phyloP scores from a whole-genome alignment of 305 asterid genomes.

The Fraxinus xanthoxyloides region DNA sequence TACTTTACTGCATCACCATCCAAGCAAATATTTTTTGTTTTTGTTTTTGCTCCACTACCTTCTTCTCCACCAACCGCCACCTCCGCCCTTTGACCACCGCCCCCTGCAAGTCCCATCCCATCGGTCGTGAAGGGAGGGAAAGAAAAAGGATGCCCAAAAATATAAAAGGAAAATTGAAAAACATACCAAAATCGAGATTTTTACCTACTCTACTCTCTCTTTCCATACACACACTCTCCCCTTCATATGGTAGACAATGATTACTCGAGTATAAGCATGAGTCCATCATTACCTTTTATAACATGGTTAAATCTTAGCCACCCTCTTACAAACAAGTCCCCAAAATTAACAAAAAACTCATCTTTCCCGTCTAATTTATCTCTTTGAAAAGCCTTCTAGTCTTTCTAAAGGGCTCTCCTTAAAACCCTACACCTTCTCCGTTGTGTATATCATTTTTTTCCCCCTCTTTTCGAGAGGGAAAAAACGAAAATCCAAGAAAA shows the following conservation, averaged over 20 bases:
- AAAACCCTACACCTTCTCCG: slow-evolving; percentile 22
- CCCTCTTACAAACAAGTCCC: slow-evolving; percentile 38
- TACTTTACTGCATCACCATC: neutral
- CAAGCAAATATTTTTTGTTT: neutral
- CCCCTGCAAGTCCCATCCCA: slow-evolving; percentile 23
- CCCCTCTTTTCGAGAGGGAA: slow-evolving; percentile 18
- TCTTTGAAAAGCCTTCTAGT: slow-evolving; percentile 21
- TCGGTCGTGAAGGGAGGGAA: slow-evolving; percentile 8
- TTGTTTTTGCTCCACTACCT: neutral
- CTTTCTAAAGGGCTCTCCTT: slow-evolving; percentile 14
- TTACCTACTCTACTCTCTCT: neutral
- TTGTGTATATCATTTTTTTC: neutral
- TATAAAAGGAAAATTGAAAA: neutral
- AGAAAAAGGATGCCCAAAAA: neutral
- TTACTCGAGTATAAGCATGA: slow-evolving; percentile 52
- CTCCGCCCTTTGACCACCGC: slow-evolving; percentile 19
- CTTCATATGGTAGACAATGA: slow-evolving; percentile 35
- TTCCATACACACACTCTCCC: slow-evolving; percentile 3
- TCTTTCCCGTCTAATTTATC: slow-evolving; percentile 5
- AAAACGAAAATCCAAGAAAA: neutral
- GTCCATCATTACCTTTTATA: slow-evolving; percentile 53
- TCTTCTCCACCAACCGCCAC: neutral
- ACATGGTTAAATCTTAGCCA: slow-evolving; percentile 41
- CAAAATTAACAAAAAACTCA: slow-evolving; percentile 24
- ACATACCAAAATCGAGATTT: neutral